Evolutionary conservation across 495 filamentous ascomycete species (phyloP).

Genomic region (Neurospora pannonica): DNA sequence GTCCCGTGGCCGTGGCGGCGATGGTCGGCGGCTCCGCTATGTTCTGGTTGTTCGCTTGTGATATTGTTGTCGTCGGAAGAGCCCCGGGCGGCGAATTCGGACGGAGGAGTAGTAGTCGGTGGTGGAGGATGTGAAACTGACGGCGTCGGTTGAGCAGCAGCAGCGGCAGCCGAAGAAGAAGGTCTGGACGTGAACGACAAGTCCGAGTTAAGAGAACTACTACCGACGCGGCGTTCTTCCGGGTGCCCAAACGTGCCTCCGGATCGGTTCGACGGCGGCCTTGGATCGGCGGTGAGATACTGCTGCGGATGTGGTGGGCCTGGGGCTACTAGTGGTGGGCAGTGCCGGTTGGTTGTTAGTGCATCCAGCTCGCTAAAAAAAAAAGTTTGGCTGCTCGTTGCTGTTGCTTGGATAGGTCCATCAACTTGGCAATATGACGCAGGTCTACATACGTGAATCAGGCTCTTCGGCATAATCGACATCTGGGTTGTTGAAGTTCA

Average conservation of each 20-base stretch:
- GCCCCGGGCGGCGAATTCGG: neutral
- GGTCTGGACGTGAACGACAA: neutral
- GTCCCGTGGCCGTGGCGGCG: neutral
- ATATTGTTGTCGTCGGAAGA: neutral
- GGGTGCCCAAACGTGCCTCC: neutral
- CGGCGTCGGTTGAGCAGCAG: neutral
- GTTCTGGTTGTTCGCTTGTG: neutral
- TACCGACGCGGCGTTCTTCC: neutral
- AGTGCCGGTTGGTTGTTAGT: neutral
- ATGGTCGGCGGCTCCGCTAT: neutral
- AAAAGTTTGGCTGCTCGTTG: neutral
- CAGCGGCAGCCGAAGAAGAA: neutral
- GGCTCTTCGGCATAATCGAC: neutral
- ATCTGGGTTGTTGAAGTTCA: neutral
- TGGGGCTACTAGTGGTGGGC: neutral
- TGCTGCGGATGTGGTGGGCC: slow-evolving; percentile 4
- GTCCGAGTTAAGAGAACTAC: neutral
- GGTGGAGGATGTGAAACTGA: neutral
- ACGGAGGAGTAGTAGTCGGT: neutral
- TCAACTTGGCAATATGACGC: neutral
- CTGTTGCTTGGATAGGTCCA: neutral
- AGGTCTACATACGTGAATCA: neutral
- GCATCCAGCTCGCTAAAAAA: neutral
- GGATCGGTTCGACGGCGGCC: slow-evolving; percentile 6
- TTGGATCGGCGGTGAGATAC: slow-evolving; percentile 5